Conservation (phyloP, 148 eudicot genomes). For the Pharnaceum exiguum region DNA sequence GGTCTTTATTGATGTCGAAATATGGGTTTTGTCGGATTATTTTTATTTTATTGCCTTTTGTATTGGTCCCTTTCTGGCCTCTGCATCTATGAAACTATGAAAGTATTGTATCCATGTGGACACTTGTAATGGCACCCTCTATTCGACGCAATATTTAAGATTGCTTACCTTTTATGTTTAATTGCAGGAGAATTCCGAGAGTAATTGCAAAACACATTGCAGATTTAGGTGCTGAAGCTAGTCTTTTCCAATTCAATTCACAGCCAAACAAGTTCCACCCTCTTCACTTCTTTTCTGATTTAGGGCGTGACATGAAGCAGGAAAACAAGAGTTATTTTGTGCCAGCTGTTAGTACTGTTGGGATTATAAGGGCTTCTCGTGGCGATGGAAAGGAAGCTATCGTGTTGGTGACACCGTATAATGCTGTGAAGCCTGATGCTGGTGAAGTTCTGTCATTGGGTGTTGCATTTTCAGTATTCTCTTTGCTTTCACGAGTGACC, state of each 20-base stretch:
- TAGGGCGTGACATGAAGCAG: conserved; percentile 36
- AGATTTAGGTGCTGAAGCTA: conserved; percentile 83
- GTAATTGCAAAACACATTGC: conserved; percentile 50
- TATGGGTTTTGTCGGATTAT: too few relatives aligned
- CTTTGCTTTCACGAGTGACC: conserved; percentile 69
- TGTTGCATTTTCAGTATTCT: conserved; percentile 66
- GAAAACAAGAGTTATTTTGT: conserved; percentile 51
- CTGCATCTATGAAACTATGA: neutral
- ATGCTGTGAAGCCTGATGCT: conserved; percentile 41
- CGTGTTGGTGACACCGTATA: conserved; percentile 88
- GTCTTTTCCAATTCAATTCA: conserved; percentile 60
- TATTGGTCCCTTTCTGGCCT: too few relatives aligned
- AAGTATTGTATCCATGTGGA: neutral
- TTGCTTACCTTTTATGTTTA: conserved; percentile 1
- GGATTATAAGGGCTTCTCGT: conserved; percentile 92
- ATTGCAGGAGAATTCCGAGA: conserved; percentile 59
- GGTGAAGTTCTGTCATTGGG: conserved; percentile 77
- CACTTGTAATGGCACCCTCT: neutral
- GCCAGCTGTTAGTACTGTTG: conserved; percentile 65
- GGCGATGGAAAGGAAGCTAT: conserved; percentile 99
- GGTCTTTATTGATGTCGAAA: too few relatives aligned
- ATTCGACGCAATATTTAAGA: neutral
- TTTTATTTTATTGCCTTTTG: too few relatives aligned
- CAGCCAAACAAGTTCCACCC: conserved; percentile 62
- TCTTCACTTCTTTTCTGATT: conserved; percentile 68